These are phyloP conservation scores for Pythium rishiriense DNA, from an alignment of 352 stramenopile species.

Conservation along the genomic window DNA sequence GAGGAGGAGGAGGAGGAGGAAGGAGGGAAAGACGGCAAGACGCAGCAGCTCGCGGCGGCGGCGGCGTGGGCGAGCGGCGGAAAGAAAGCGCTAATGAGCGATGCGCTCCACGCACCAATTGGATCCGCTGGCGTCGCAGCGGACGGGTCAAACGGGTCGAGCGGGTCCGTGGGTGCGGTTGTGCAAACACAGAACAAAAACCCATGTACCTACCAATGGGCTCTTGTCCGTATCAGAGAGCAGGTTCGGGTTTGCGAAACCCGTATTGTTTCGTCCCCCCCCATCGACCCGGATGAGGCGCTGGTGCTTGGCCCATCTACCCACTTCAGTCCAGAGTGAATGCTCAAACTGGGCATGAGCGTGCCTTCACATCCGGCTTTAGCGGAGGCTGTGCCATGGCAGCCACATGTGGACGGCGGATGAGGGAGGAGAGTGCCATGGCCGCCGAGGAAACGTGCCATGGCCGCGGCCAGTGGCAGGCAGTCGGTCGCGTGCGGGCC, in stretches of 20 bases:
- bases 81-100: slow-evolving; percentile 14
- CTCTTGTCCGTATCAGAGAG: background rate
- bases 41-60: background rate
- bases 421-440: background rate
- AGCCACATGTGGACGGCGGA: background rate
- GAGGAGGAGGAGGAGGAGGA: too few species aligned
- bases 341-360: slow-evolving; percentile 31
- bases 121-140: slow-evolving; percentile 23
- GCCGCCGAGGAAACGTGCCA: too few species aligned
- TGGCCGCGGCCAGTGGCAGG: too few species aligned
- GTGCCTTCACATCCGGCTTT: slow-evolving; percentile 8
- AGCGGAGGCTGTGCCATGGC: background rate
- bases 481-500: too few species aligned
- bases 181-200: slow-evolving; percentile 23
- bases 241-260: background rate
- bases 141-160: slow-evolving; percentile 15
- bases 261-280: background rate
- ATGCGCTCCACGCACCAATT: slow-evolving; percentile 19
- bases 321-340: slow-evolving; percentile 24
- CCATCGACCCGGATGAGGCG: background rate
- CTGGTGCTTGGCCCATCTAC: background rate
- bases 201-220: background rate
- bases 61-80: slow-evolving; percentile 1
- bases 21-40: too few species aligned
- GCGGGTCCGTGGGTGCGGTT: slow-evolving; percentile 5